Base-by-base conservation (phyloP, 352 stramenopile species). In the Phytophthora ohioensis region DNA sequence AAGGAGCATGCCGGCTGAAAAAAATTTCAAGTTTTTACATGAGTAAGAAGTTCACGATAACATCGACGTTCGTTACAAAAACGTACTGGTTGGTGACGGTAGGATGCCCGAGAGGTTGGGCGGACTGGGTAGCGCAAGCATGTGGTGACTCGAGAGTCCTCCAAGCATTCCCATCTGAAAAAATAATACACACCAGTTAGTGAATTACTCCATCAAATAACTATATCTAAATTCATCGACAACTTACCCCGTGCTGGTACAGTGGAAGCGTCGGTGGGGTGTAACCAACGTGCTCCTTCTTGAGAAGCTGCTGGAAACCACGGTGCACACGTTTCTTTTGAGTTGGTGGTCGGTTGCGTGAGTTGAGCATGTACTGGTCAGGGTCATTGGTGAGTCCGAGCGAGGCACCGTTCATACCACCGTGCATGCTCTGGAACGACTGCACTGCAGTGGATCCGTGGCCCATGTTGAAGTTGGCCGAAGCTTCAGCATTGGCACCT, bases 281-380 rank as follows among this genome's bases (percentile, higher is more conserved):
- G 69, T 91, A 92, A 52, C 73, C 71, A 64, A 83, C 71, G 54
- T 94, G 84, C 55, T 92, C 83, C 35, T 92, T 92, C 67, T 91
- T 88, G 12, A 92, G 73, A 66, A 94, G 68, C 66, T 92, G 87
- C 74, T 94, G 87, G 57, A 92, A 92, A n/a, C 87, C 76, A 30
- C 84, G 82, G 32, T 91, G 84, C 58, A 90, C 79, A 2, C 87
- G 76, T 54, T 94, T 92, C 72, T 92, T 94, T 55, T 87, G 78
- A 7, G 63, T 67, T 21, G 66, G 67, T 35, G 67, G 61, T 48
- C 65, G 59, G n/a, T 58, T 75, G 7, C 73, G 57, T 4, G 77
- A 75, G 63, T 79, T 75, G n/a, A 87, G 73, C 65, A 85, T 71
- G 56, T 91, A 88, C 42, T 93, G 81, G 41, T 91, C 85, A 4